Percentiles rank a stretch among this genome's conserved stretches.
phyloP scores from a whole-genome alignment of 179 eudicot genomes.

The Silene coronaria region DNA sequence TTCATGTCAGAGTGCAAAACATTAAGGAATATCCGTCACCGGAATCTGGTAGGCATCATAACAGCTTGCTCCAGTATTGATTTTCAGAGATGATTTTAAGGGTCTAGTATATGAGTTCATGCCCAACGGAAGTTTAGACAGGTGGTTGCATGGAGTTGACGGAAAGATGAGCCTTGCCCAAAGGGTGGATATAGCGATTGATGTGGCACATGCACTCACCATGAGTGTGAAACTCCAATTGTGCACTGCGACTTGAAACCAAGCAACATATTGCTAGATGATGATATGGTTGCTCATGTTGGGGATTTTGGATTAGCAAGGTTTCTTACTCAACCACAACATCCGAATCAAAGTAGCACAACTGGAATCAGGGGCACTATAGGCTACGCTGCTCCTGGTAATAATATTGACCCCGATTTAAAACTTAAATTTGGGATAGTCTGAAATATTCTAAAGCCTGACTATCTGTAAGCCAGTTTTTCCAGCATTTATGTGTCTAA shows the following conservation, averaged over 20 bases:
- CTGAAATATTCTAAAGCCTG: too few relatives aligned
- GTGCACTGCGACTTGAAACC: neutral
- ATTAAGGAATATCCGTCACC: neutral
- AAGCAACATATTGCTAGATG: neutral
- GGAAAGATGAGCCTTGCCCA: neutral
- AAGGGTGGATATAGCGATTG: neutral
- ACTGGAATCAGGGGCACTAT: too few relatives aligned
- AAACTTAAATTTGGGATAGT: too few relatives aligned
- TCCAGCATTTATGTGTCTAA: too few relatives aligned
- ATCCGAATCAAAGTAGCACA: too few relatives aligned
- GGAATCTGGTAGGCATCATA: constrained; percentile 1
- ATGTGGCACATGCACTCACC: neutral
- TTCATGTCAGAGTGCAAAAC: neutral
- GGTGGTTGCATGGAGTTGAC: neutral
- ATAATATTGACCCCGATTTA: too few relatives aligned
- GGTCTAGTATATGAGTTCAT: neutral
- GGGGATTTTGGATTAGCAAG: neutral
- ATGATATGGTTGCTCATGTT: neutral
- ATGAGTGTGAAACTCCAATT: neutral
- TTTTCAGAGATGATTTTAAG: neutral
- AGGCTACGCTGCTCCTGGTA: too few relatives aligned
- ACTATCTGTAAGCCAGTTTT: too few relatives aligned
- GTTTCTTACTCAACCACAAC: neutral
- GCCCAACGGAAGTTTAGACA: neutral
- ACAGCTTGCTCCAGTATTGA: constrained; percentile 4